Percentiles rank a stretch among this genome's conserved stretches.
Conservation (phyloP, 768 basidiomycete species). For the Boletus bicolor region DNA sequence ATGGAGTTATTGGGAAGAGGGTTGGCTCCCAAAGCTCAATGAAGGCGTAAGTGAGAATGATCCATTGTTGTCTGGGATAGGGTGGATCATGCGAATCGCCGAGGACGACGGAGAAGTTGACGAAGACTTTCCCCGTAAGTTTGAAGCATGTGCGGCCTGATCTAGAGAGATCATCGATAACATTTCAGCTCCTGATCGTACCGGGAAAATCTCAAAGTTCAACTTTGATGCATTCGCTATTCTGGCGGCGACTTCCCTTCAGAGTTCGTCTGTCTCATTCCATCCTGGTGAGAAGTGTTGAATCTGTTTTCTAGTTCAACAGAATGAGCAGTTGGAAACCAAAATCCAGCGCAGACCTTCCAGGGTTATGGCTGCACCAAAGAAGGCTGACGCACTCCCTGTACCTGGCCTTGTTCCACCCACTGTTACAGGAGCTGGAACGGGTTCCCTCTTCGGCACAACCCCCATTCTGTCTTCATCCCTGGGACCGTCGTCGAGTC, state of each 20-base stretch:
- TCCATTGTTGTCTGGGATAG: conserved; percentile 69
- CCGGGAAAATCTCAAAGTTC: conserved; percentile 82
- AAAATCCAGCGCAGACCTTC: conserved; percentile 85
- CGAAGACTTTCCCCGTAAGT: conserved; percentile 95
- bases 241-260: conserved; percentile 66
- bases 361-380: conserved; percentile 53
- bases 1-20: conserved; percentile 92
- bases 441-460: conserved; percentile 47
- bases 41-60: conserved; percentile 63
- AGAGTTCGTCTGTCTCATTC: conserved; percentile 47
- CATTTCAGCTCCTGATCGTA: conserved; percentile 83
- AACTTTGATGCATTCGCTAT: conserved; percentile 89
- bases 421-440: conserved; percentile 37
- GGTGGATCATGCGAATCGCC: conserved; percentile 91
- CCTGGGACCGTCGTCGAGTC: conserved; percentile 63
- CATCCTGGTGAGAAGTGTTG: neutral
- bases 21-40: conserved; percentile 73
- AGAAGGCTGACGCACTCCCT: conserved; percentile 51
- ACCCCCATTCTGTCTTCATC: conserved; percentile 61
- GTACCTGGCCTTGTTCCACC: conserved; percentile 37
- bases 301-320: conserved; percentile 45
- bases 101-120: conserved; percentile 98
- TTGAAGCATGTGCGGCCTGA: neutral
- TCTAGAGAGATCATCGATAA: neutral
- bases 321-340: conserved; percentile 76